Evolutionary conservation across 2,329 filamentous ascomycete species (phyloP), one percentile per base, ranked within the genome.

Genomic region (Mycosphaerella sp.): DNA sequence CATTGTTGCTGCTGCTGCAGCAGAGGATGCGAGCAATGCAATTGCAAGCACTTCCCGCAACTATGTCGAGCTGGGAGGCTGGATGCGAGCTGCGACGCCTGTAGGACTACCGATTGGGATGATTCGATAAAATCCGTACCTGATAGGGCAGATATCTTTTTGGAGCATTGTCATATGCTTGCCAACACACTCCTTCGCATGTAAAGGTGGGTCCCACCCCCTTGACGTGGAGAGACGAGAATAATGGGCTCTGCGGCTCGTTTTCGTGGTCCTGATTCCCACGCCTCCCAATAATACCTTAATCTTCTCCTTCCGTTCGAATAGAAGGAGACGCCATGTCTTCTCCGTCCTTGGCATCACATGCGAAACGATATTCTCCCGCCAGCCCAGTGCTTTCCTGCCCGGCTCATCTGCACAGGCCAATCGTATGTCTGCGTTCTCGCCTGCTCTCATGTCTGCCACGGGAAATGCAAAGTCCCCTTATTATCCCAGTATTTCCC

Each of bases 91-190:
- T 44, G 48, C 46, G 26, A 49, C 45, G 44, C 53, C 60, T 17
- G 45, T 48, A 23, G 49, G 39, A 6, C 50, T 53, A 34, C 58
- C 57, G 8, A 62, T 62, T 40, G 62, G 62, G n/a, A 56, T 56
- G 40, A 46, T 60, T 31, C 47, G 51, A 57, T 59, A 51, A 38
- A 17, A 17, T 36, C 21, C 31, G 42, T 45, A 32, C 43, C 49
- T 52, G 34, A 40, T 38, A 36, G 42, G 49, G 31, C 32, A 45
- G 34, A 45, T 12, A 23, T 14, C 34, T 7, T 8, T 45, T 23
- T 17, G n/a, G 38, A 17, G 14, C 6, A 21, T 36, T 43, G 38
- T 40, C 49, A 52, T 38, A 46, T 45, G 54, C 42, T 41, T 10
- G 14, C 17, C 34, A 26, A 4, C 29, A 14, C 39, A 17, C 14